Evolutionary conservation across 129 eudicot species (phyloP).

Genomic region (Deinandra increscens): DNA sequence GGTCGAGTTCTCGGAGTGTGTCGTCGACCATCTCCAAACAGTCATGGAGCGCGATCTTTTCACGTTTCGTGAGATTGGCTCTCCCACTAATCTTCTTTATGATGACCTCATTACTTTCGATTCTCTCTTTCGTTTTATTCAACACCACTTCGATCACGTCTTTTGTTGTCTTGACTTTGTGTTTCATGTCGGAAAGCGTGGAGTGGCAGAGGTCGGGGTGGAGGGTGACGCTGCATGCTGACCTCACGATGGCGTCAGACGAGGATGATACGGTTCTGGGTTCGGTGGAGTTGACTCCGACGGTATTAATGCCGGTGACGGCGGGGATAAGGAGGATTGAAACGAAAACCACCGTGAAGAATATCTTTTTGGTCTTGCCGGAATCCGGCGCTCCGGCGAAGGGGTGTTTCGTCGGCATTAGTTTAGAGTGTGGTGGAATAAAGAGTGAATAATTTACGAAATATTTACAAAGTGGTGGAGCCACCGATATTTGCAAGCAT

Average conservation of each 20-base stretch:
- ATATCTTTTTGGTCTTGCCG: not conserved
- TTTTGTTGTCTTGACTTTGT: constrained; percentile 39
- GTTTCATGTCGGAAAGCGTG: constrained; percentile 37
- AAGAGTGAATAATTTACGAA: not conserved
- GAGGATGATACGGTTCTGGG: too few species aligned
- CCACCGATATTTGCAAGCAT: too few species aligned
- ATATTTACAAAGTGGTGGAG: too few species aligned
- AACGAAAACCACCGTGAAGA: constrained; percentile 27
- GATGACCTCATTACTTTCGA: constrained; percentile 45
- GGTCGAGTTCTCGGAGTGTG: constrained; percentile 57
- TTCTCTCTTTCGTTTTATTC: constrained; percentile 38
- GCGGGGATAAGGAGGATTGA: constrained; percentile 28
- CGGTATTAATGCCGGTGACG: not conserved
- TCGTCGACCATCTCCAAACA: constrained; percentile 62
- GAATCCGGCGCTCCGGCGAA: not conserved
- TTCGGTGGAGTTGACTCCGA: constrained; percentile 11
- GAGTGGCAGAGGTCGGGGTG: constrained; percentile 67
- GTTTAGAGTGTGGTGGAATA: not conserved
- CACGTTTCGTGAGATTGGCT: constrained; percentile 48
- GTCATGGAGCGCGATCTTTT: constrained; percentile 63
- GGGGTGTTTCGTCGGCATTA: not conserved
- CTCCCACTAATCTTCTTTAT: constrained; percentile 37
- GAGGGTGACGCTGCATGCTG: constrained; percentile 62
- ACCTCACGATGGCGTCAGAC: constrained; percentile 45
- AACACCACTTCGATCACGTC: constrained; percentile 52